Base-by-base conservation (phyloP, 1,139 yeast species). In the Ashbya aceris region DNA sequence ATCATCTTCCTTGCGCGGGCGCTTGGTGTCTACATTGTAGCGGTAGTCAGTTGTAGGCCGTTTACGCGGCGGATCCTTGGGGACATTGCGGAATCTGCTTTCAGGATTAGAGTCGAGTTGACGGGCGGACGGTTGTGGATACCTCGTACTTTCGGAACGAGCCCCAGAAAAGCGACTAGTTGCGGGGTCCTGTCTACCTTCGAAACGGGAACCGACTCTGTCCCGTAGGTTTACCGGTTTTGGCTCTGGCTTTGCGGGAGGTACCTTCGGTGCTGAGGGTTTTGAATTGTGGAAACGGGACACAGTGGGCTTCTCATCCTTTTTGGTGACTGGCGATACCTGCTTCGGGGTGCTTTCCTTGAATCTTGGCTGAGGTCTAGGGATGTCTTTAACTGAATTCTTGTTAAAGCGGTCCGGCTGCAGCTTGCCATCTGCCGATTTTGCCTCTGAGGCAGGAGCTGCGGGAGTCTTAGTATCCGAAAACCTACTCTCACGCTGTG, bases 201-300 rank as follows among this genome's bases (percentile, higher is more conserved):
- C 37, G 29, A 34, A 34, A 9, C 37, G n/a, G n/a, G 37, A 34
- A 34, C 37, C 29, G 5, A 34, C 29, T 14, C 37, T 34, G 37
- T 23, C 29, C 11, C 37, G 37, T 3, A 34, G 29, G 27, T 11
- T 14, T 4, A n/a, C 14, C 4, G 29, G 5, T 14, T 34, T 34
- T 34, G 20, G 37, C 5, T 23, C 37, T 32, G 12, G 35, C 7
- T 32, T n/a, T 20, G 27, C 7, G 5, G 27, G 29, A 29, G 13
- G 13, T 11, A 12, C 6, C 5, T 14, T 34, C 5, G 27, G n/a
- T 6, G 27, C 14, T 4, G 27, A 3, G 6, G n/a, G 29, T 14
- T 34, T 34, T 6, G 29, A 27, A 8, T 14, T 20, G 29, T 34
- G 20, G 8, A 34, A 34, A 3, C 37, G 37, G n/a, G 37, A 34